Base-by-base conservation (phyloP, 306 rosid species). In the Astragalus glycyphyllos region DNA sequence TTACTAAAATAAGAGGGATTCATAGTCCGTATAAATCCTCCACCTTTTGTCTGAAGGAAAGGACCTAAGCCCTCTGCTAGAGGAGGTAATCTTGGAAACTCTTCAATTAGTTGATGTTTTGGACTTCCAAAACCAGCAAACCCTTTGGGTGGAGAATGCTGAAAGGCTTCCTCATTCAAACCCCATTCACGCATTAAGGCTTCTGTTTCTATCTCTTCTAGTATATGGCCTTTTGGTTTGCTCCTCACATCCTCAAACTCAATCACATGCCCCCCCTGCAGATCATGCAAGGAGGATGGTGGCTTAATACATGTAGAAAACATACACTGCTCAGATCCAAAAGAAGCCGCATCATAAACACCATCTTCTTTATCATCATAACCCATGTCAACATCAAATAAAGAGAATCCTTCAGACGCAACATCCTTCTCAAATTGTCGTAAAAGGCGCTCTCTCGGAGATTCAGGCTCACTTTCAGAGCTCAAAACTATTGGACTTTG, bases 141-240 rank as follows among this genome's bases (percentile, higher is more conserved):
- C 44, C 80, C 67, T 75, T 79, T 80, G 9, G 89, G 68, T 45
- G 97, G 91, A 80, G 96, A 94, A 72, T 86, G 81, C 66, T 94
- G 90, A 83, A 94, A 94, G 54, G 84, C 86, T 68, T 55, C 84
- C 84, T 94, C 98, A 72, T 86, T 84, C 83, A 89, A 77, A 71
- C 95, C 92, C 97, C 96, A 89, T 77, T 89, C 84, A 17, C 76
- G 87, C 96, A 89, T 90, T 82, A 94, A 85, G 65, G 88, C 88
- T 86, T 90, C 89, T 4, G 91, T 84, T 81, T 94, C 97, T 87
- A 87, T 55, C 78, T 94, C 87, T 78, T 89, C 98, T 79, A 94
- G 68, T 73, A 80, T 73, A 38, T 82, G 88, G 6, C 90, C 96
- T 74, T 74, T 94, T 11, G 45, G 73, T 76, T 89, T 86, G 75